Evolutionary conservation across 352 stramenopile genomes (phyloP).

Genomic region (Globisporangium parvum): DNA sequence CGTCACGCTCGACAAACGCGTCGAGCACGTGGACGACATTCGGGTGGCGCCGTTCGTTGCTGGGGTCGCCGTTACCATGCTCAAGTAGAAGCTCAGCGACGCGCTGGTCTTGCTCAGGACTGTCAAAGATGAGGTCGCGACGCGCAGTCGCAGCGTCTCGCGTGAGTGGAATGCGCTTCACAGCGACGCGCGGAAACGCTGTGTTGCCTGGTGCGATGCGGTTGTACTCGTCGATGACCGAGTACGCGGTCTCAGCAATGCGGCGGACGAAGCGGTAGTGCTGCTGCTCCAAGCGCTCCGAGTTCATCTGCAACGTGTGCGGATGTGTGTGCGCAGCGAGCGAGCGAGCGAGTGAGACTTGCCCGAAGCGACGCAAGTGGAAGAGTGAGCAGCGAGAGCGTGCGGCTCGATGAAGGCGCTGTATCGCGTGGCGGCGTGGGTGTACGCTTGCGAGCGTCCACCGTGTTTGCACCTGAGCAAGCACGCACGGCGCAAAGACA

Average conservation of each 20-base stretch:
- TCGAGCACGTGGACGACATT: constrained; percentile 19
- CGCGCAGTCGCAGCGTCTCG: background rate
- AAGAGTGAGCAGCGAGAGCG: background rate
- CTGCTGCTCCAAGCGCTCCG: background rate
- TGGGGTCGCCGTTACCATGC: background rate
- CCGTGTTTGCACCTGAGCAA: no score
- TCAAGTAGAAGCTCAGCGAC: constrained; percentile 6
- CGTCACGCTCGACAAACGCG: constrained; percentile 12
- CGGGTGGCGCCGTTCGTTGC: no score
- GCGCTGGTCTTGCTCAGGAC: constrained; percentile 15
- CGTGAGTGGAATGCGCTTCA: constrained; percentile 20
- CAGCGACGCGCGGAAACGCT: constrained; percentile 13
- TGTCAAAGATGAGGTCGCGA: constrained; percentile 5
- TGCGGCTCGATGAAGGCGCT: no score
- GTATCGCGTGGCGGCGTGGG: no score
- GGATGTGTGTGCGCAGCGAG: background rate
- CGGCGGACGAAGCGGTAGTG: constrained; percentile 15
- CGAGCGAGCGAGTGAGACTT: background rate
- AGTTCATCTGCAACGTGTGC: background rate
- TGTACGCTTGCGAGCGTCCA: no score
- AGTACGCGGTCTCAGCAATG: constrained; percentile 22
- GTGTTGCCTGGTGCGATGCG: background rate
- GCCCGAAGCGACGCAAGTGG: background rate
- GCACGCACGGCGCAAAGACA: no score
- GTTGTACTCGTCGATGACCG: constrained; percentile 21